phyloP scores from a whole-genome alignment of 2,329 filamentous ascomycete species.

The Aspergillus persii region DNA sequence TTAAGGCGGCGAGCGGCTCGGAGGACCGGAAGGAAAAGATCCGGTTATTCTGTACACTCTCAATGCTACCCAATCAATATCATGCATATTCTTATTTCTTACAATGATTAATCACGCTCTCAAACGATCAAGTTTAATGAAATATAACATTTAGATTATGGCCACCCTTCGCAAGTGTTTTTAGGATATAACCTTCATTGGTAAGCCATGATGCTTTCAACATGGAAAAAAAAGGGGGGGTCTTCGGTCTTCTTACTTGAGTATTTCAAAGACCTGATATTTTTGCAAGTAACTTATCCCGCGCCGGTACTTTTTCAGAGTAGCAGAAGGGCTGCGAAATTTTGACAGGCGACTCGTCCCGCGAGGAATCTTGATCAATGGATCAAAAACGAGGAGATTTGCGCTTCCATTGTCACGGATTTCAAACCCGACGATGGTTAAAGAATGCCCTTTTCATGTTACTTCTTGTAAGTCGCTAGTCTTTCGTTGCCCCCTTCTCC shows the following conservation, averaged over 20 bases:
- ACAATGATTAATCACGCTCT: too few relatives aligned
- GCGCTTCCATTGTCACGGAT: conserved; percentile 60
- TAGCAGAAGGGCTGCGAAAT: conserved; percentile 48
- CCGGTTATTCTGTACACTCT: not conserved
- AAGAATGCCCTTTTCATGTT: conserved; percentile 68
- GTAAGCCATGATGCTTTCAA: not conserved
- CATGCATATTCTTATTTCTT: too few relatives aligned
- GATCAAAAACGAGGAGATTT: conserved; percentile 84
- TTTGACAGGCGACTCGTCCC: conserved; percentile 57
- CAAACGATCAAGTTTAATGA: too few relatives aligned
- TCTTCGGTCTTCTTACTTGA: conserved; percentile 54
- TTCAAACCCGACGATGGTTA: conserved; percentile 87
- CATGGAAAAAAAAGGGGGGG: not conserved
- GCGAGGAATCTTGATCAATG: conserved; percentile 70
- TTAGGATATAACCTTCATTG: conserved; percentile 7
- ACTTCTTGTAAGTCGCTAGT: not conserved
- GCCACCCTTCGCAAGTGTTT: not conserved
- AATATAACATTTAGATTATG: too few relatives aligned
- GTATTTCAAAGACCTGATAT: conserved; percentile 74
- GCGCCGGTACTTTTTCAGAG: conserved; percentile 72
- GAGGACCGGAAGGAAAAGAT: too few relatives aligned
- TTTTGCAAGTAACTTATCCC: conserved; percentile 65
- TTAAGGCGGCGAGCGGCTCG: too few relatives aligned
- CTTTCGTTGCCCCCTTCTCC: not conserved
- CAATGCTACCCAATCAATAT: too few relatives aligned